Evolutionary conservation across 495 filamentous ascomycete species (phyloP), one percentile per base, ranked within the genome.

Genomic region (Penicillium ochrochloron): DNA sequence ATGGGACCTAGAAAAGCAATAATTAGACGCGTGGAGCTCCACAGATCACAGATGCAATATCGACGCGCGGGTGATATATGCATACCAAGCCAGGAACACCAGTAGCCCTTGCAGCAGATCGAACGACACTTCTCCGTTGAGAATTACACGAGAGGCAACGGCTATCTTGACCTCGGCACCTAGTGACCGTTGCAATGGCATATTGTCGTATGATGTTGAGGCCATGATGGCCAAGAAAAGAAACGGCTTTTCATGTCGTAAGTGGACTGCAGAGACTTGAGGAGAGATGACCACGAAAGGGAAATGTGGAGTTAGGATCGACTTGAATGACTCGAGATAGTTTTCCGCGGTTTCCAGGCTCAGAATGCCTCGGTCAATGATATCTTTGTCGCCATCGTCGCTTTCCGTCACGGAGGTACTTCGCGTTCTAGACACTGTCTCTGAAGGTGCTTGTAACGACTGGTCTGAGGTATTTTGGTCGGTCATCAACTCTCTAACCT

Each of bases 21-120:
- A 44, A 41, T 60, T 29, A 64, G 55, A 44, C 12, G 41, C 57
- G 62, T 61, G n/a, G 37, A 7, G 23, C 33, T 48, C 53, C 57
- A 46, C 56, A 31, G 21, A 54, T n/a, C 57, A 46, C 56, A 31
- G 21, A 54, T n/a, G 7, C n/a, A 62, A 57, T 61, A 31, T 9
- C 10, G 15, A 6, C 35, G 46, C 42, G 41, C 39, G 55, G 55
- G 33, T 57, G 55, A 51, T 34, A 56, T 42, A 59, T 34, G 42
- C 42, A 44, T 44, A 79, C 72, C 75, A 84, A 11, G 81, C 82
- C 19, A 85, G 64, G 50, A 80, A 75, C 2, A 84, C 66, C 12
- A 83, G 65, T 23, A 83, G 73, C 17, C 82, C 80, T 69, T 82
- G 77, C 12, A 85, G 75, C 19, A 83, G 66, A 42, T 86, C 82